Evolutionary conservation across 2,329 filamentous ascomycete genomes (phyloP), one percentile per base, ranked within the genome.

Genomic region (Penicillium hesseltinei): DNA sequence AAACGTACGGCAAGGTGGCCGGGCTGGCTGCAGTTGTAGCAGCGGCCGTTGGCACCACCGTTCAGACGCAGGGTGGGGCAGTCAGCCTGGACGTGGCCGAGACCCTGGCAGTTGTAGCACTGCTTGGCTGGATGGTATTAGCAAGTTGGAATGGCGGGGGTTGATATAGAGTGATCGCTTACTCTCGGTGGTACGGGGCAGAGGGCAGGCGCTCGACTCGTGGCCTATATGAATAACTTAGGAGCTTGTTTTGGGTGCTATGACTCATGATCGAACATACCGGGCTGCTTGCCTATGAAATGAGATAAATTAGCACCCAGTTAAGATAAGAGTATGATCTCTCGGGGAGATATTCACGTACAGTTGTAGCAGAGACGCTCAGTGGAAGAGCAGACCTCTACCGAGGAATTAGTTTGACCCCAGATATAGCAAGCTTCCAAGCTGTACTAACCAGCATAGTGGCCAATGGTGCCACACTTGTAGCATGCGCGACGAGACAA

Each of bases 301-400:
- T 52, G 25, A 45, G 55, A 47, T 23, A 21, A 51, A 64, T 68
- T 57, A 74, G 67, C 51, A 46, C 54, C 36, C 27, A 25, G 49
- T 31, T 15, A 45, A 43, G 6, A 23, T 29, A 61, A 51, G 66
- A 62, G 54, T 44, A 58, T 46, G 49, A 42, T 42, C 17, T 39
- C 19, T 19, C 19, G 51, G 36, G 23, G 29, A 52, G 54, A 43
- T 57, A 25, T 57, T 55, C 63, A 80, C 88, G 77, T 82, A 92
- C 94, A 99, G 84, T 99, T 99, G 82, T 99, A 99, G 88, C 94
- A 99, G 72, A 99, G 89, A 73, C 94, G 91, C 84, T 99, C 93
- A 59, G 92, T 90, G 59, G 93, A 97, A 62, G 93, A 94, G 89
- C 94, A 99, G 68, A 96, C 92, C 84, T 97, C 92, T 84, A 74